Percentiles rank a stretch among this genome's conserved stretches.
Conservation (phyloP, 768 basidiomycete genomes). For the Strobilomyces echinocephalus region DNA sequence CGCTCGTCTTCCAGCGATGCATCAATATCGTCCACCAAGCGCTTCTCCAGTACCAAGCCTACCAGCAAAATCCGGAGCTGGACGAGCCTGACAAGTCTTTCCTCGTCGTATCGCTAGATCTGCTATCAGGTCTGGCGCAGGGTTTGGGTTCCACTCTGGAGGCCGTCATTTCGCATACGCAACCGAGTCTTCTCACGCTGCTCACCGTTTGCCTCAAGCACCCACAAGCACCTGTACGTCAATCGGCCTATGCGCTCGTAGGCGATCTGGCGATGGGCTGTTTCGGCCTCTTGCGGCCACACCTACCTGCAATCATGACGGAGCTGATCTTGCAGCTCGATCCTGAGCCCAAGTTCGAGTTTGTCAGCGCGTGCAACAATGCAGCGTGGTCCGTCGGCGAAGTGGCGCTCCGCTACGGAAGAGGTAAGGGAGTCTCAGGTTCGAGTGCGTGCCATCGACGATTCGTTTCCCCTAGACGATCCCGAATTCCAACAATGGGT, state of each 20-base stretch:
- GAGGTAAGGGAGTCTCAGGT: slow-evolving; percentile 41
- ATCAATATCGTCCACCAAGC: slow-evolving; percentile 77
- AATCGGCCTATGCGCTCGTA: slow-evolving; percentile 96
- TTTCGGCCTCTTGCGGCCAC: slow-evolving; percentile 79
- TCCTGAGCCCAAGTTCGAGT: slow-evolving; percentile 88
- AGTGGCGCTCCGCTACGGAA: slow-evolving; percentile 87
- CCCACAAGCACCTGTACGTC: slow-evolving; percentile 91
- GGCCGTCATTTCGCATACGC: slow-evolving; percentile 58
- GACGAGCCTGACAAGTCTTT: slow-evolving; percentile 97
- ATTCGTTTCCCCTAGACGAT: slow-evolving; percentile 47
- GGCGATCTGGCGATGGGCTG: slow-evolving; percentile 98
- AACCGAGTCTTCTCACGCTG: slow-evolving; percentile 76
- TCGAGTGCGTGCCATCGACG: background rate
- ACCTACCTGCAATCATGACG: slow-evolving; percentile 84
- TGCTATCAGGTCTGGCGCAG: slow-evolving; percentile 93
- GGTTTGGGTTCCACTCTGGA: slow-evolving; percentile 81
- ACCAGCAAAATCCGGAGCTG: slow-evolving; percentile 80
- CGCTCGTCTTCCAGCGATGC: slow-evolving; percentile 91
- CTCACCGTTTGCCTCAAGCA: slow-evolving; percentile 90
- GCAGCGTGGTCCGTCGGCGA: slow-evolving; percentile 99
- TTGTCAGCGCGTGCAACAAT: slow-evolving; percentile 96
- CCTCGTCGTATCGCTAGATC: slow-evolving; percentile 96
- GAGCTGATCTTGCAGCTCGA: slow-evolving; percentile 88
- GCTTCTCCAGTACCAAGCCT: slow-evolving; percentile 81
- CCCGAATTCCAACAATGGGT: slow-evolving; percentile 92